These are phyloP conservation scores for Prunus dulcis DNA, from an alignment of 306 rosid species.

Conservation along the genomic window DNA sequence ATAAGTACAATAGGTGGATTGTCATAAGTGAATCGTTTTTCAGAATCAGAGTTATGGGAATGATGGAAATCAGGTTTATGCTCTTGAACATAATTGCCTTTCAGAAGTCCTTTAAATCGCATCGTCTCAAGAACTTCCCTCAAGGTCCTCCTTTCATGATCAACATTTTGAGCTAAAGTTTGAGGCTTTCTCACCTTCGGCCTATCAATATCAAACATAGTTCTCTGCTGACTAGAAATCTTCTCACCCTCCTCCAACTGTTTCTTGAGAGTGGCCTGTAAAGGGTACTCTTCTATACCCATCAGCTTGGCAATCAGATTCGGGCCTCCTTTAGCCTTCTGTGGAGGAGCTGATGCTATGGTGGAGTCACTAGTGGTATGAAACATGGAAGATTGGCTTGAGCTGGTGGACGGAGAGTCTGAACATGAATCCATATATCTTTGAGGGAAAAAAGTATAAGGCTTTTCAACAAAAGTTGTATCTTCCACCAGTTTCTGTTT, in stretches of 20 bases:
- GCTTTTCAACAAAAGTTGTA: slow-evolving; percentile 28
- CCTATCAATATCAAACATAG: slow-evolving; percentile 47
- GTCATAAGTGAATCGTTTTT: slow-evolving; percentile 20
- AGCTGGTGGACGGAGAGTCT: slow-evolving; percentile 56
- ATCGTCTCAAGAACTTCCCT: slow-evolving; percentile 69
- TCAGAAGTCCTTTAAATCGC: slow-evolving; percentile 56
- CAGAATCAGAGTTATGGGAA: slow-evolving; percentile 15
- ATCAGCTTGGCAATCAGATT: slow-evolving; percentile 82
- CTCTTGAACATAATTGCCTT: slow-evolving; percentile 40
- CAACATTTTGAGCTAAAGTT: slow-evolving; percentile 29
- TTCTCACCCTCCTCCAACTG: slow-evolving; percentile 40
- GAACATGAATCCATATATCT: slow-evolving; percentile 40
- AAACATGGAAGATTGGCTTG: slow-evolving; percentile 60
- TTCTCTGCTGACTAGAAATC: slow-evolving; percentile 46
- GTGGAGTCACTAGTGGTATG: slow-evolving; percentile 43
- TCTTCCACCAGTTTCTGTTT: slow-evolving; percentile 24
- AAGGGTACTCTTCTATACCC: slow-evolving; percentile 70
- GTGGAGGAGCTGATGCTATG: slow-evolving; percentile 38
- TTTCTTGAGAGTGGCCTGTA: slow-evolving; percentile 35
- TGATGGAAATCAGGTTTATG: slow-evolving; percentile 24
- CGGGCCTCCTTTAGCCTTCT: slow-evolving; percentile 43
- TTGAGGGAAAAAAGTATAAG: slow-evolving; percentile 11
- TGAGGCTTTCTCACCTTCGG: slow-evolving; percentile 41
- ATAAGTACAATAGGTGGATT: slow-evolving; percentile 70
- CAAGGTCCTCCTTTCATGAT: slow-evolving; percentile 46